phyloP scores from a whole-genome alignment of 495 filamentous ascomycete species.

The Talaromyces borbonicus region DNA sequence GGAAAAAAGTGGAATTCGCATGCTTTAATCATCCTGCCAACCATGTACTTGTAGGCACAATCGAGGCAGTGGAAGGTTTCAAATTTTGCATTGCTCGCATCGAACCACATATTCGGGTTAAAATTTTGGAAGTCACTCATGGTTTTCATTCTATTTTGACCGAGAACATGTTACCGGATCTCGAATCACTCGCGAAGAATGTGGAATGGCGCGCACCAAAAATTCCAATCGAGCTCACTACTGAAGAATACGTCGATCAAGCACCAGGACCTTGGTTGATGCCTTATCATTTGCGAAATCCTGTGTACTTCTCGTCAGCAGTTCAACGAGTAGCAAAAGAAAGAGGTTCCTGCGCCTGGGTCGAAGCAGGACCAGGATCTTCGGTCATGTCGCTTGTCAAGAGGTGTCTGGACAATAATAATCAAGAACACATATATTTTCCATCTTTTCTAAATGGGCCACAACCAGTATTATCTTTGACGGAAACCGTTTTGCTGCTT shows the following conservation, averaged over 20 bases:
- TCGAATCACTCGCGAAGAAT: slow-evolving; percentile 17
- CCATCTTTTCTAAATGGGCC: slow-evolving; percentile 13
- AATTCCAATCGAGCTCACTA: slow-evolving; percentile 18
- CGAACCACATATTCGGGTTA: slow-evolving; percentile 14
- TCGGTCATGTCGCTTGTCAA: slow-evolving; percentile 19
- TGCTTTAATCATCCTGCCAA: slow-evolving; percentile 41
- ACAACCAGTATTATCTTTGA: slow-evolving; percentile 6
- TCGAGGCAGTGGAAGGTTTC: slow-evolving; percentile 20
- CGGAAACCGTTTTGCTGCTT: slow-evolving; percentile 18
- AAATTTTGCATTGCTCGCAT: slow-evolving; percentile 8
- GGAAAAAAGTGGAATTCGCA: slow-evolving; percentile 25
- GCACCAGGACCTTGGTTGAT: slow-evolving; percentile 10
- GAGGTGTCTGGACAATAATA: not conserved
- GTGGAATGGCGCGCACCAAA: slow-evolving; percentile 17
- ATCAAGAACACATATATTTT: not conserved
- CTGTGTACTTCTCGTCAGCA: slow-evolving; percentile 33
- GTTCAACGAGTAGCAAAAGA: slow-evolving; percentile 21
- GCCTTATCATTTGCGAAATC: slow-evolving; percentile 23
- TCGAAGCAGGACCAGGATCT: slow-evolving; percentile 31
- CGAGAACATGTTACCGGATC: slow-evolving; percentile 23
- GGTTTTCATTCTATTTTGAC: slow-evolving; percentile 39
- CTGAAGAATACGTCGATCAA: slow-evolving; percentile 3
- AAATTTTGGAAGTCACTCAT: slow-evolving; percentile 33
- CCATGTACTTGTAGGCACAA: slow-evolving; percentile 31
- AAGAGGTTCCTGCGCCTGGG: slow-evolving; percentile 18